phyloP scores from a whole-genome alignment of 345 rosid species.

The Eucalyptus tenuipes region DNA sequence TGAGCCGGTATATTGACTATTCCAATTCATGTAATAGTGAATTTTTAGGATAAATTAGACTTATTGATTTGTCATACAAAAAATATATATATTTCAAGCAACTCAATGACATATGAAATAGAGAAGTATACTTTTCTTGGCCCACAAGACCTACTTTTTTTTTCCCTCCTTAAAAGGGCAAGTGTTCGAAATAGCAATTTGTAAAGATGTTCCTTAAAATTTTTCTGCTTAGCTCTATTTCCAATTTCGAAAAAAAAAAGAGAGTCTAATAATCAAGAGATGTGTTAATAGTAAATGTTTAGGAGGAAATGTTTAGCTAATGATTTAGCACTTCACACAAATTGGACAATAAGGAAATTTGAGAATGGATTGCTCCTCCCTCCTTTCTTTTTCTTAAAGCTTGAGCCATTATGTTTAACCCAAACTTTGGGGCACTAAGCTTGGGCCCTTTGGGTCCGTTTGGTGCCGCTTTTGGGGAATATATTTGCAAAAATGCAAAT shows the following conservation, averaged over 20 bases:
- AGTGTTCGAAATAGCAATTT: not conserved
- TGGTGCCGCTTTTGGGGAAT: too few relatives aligned
- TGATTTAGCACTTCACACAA: not conserved
- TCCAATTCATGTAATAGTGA: not conserved
- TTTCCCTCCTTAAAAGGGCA: not conserved
- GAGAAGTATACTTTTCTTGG: not conserved
- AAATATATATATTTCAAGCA: not conserved
- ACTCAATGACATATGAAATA: not conserved
- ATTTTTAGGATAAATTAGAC: not conserved
- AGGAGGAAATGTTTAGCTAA: not conserved
- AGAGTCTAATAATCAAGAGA: not conserved
- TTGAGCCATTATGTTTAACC: not conserved
- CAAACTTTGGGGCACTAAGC: not conserved
- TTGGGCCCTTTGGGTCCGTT: too few relatives aligned
- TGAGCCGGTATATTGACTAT: too few relatives aligned
- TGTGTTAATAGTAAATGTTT: not conserved
- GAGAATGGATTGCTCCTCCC: not conserved
- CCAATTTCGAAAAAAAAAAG: not conserved
- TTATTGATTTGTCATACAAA: not conserved
- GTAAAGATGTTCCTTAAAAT: not conserved
- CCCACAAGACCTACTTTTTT: not conserved
- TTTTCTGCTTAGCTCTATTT: not conserved
- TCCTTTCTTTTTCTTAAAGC: not conserved
- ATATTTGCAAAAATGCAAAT: too few relatives aligned
- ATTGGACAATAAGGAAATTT: not conserved